Evolutionary conservation across 148 eudicot genomes (phyloP).

Genomic region (Nepenthes gracilis): DNA sequence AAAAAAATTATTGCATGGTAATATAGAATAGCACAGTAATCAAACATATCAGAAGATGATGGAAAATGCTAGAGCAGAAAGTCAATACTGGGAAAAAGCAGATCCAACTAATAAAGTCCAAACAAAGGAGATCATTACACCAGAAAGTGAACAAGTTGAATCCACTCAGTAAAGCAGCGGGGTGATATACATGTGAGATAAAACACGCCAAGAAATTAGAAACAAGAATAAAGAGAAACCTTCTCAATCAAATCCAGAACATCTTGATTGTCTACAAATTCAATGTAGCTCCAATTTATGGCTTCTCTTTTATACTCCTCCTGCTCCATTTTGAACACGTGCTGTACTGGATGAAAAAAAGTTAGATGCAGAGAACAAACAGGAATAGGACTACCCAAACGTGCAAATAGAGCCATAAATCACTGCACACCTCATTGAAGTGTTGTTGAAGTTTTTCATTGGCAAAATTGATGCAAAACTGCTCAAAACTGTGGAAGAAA

Average conservation of each 20-base stretch:
- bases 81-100: too few relatives aligned
- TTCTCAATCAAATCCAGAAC: slow-evolving; percentile 94
- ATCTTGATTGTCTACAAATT: slow-evolving; percentile 95
- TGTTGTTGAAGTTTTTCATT: slow-evolving; percentile 99
- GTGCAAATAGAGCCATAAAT: background rate
- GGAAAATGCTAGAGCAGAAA: background rate
- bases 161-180: too few relatives aligned
- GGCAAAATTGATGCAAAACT: slow-evolving; percentile 97
- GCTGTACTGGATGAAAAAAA: slow-evolving; percentile 37
- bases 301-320: slow-evolving; percentile 89
- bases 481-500: slow-evolving; percentile 71
- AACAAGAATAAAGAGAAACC: slow-evolving; percentile 29
- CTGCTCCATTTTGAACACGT: slow-evolving; percentile 99
- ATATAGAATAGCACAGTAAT: too few relatives aligned
- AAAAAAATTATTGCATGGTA: too few relatives aligned
- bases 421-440: slow-evolving; percentile 73
- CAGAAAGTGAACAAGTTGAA: too few relatives aligned
- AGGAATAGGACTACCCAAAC: background rate
- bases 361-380: slow-evolving; percentile 5
- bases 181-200: too few relatives aligned
- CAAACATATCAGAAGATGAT: background rate
- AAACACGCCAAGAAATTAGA: too few relatives aligned
- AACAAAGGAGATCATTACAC: too few relatives aligned
- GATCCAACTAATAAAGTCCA: too few relatives aligned
- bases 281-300: slow-evolving; percentile 98